Evolutionary conservation across 108 stramenopile genomes (phyloP), one percentile per base, ranked within the genome.

Genomic region (Cyclotella atomus): DNA sequence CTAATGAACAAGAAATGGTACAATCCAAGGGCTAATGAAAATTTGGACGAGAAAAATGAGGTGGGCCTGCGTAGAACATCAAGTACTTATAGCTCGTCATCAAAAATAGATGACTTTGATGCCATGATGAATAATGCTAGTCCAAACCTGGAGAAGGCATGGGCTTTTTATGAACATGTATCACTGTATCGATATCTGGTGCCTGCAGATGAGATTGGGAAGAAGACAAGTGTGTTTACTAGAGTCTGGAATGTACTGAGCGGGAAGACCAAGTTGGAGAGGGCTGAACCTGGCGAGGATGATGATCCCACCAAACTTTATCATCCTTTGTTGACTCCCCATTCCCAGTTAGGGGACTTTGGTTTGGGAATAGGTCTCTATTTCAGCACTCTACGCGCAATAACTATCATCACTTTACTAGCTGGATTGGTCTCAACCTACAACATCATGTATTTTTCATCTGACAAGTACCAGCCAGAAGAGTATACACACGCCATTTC

Each of bases 101-200:
- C 49, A 9, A 50, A 50, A 16, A 20, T 19, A 9, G 49, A 50
- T 20, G 19, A 50, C n/a, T 50, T 50, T 20, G 49, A 50, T 50
- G 49, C 49, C 49, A 50, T 50, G 49, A 55, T 28, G 54, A 55
- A 3, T 17, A 55, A 55, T 16, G 6, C 54, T 28, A 6, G 28
- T 27, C 54, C 54, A 2, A 55, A 15, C 28, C 21, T 55, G 21
- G 54, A 24, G 3, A 55, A 55, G 25, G 24, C 54, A 29, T 55
- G 54, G 54, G 54, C 54, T 6, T 55, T 28, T 16, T 55, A 28
- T 55, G 54, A 55, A 28, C 54, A 55, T 27, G 25, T 55, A 15
- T 4, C 54, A 23, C 16, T 55, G 5, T 55, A 55, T 28, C 4
- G 54, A 24, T 55, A 55, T 17, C 23, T 55, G 5, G 24, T 55